Percentiles rank a stretch among this genome's conserved stretches.
Evolutionary conservation across 2,329 filamentous ascomycete species (phyloP).

Genomic region (Arachnomyces sp.): DNA sequence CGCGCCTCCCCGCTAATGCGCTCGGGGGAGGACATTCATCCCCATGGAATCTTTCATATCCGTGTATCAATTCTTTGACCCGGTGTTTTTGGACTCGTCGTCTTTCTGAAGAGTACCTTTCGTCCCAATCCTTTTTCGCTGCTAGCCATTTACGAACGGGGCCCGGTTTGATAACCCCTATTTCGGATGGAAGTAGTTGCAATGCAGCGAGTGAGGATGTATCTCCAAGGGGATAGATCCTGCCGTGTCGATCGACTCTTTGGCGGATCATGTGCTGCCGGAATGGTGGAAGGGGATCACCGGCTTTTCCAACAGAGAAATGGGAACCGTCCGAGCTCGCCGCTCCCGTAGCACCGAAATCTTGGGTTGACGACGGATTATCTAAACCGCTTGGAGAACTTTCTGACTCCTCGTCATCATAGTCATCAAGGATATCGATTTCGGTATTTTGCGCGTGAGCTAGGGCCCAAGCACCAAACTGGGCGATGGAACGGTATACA

Average conservation of each 20-base stretch:
- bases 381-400: constrained; percentile 52
- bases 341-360: background rate
- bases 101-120: constrained; percentile 60
- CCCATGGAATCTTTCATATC: constrained; percentile 60
- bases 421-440: constrained; percentile 72
- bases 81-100: constrained; percentile 64
- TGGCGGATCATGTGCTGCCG: constrained; percentile 86
- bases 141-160: constrained; percentile 78
- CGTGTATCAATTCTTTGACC: constrained; percentile 61
- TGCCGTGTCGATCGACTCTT: constrained; percentile 68
- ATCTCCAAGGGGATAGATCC: constrained; percentile 58
- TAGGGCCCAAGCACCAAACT: constrained; percentile 87
- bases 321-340: constrained; percentile 16
- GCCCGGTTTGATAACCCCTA: constrained; percentile 71
- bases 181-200: constrained; percentile 52
- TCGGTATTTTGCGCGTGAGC: constrained; percentile 69
- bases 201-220: constrained; percentile 58
- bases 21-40: constrained; percentile 76
- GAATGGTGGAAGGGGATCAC: constrained; percentile 73
- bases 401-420: constrained; percentile 57
- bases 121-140: constrained; percentile 65
- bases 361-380: constrained; percentile 9
- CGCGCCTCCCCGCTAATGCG: constrained; percentile 54
- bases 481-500: constrained; percentile 87
- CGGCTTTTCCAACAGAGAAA: constrained; percentile 67